These are phyloP conservation scores for Pseudoperonospora humuli DNA, from an alignment of 352 stramenopile genomes.

Conservation along the genomic window DNA sequence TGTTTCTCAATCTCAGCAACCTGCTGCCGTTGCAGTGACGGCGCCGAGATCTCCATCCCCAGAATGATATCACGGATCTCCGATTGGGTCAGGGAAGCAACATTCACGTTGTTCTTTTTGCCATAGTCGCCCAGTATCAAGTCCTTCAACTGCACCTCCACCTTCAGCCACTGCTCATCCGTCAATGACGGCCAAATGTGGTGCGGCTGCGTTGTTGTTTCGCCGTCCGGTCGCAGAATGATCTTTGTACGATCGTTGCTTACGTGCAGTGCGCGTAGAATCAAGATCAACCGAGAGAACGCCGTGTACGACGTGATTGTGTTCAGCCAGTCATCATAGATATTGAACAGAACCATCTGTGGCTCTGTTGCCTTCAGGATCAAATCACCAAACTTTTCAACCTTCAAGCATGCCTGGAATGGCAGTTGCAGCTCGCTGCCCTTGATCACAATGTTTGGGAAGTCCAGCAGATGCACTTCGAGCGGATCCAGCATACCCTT, in stretches of 20 bases:
- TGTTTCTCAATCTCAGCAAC: conserved; percentile 99
- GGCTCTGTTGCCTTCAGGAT: conserved; percentile 99
- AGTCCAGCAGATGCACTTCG: conserved; percentile 98
- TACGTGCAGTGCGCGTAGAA: conserved; percentile 97
- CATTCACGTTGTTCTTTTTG: conserved; percentile 99
- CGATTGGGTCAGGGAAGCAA: conserved; percentile 98
- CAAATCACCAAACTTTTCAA: conserved; percentile 99
- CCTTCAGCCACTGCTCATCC: conserved; percentile 99
- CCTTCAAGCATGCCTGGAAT: conserved; percentile 98
- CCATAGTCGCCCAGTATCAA: conserved; percentile 99
- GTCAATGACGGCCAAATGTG: conserved; percentile 99
- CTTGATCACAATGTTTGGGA: conserved; percentile 99
- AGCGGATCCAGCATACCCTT: conserved; percentile 99
- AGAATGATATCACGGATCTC: conserved; percentile 99
- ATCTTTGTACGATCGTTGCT: conserved; percentile 94
- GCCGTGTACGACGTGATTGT: conserved; percentile 99
- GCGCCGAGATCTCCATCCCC: conserved; percentile 99
- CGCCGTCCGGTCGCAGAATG: conserved; percentile 96
- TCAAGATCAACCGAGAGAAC: conserved; percentile 99
- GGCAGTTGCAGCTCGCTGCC: conserved; percentile 98
- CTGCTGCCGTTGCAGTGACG: conserved; percentile 98
- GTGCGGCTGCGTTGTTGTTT: conserved; percentile 97
- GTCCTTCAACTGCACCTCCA: conserved; percentile 99
- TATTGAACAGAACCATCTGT: conserved; percentile 99
- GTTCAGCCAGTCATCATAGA: conserved; percentile 99